Conservation (phyloP, 2,329 filamentous ascomycete species). For the Epichloe sp. region DNA sequence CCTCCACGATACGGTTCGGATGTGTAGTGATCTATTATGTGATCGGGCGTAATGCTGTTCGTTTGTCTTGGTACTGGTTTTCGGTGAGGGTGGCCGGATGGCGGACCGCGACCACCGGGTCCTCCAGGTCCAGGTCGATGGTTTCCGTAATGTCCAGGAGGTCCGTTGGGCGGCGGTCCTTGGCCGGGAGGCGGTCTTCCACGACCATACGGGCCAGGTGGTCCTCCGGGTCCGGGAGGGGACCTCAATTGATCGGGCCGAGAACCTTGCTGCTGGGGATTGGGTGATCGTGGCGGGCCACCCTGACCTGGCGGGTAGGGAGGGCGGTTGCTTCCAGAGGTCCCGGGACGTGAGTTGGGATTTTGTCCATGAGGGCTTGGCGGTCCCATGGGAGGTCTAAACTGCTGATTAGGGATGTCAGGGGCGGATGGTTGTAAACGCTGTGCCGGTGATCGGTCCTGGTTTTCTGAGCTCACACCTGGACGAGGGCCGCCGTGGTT, state of each 20-base stretch:
- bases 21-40: slow-evolving; percentile 27
- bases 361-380: slow-evolving; percentile 20
- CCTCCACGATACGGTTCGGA: slow-evolving; percentile 14
- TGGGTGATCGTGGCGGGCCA: slow-evolving; percentile 14
- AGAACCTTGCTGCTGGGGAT: slow-evolving; percentile 16
- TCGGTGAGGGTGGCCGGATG: slow-evolving; percentile 12
- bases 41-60: slow-evolving; percentile 21
- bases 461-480: slow-evolving; percentile 31
- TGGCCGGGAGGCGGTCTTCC: slow-evolving; percentile 10
- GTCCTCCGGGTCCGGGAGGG: slow-evolving; percentile 7
- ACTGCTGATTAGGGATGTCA: slow-evolving; percentile 26
- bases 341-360: slow-evolving; percentile 18
- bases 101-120: slow-evolving; percentile 12
- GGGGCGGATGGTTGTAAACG: slow-evolving; percentile 26
- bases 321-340: slow-evolving; percentile 19
- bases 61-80: slow-evolving; percentile 16
- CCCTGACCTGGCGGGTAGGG: slow-evolving; percentile 14
- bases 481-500: slow-evolving; percentile 41
- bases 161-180: slow-evolving; percentile 7
- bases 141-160: slow-evolving; percentile 8
- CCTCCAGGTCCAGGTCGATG: slow-evolving; percentile 16
- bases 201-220: slow-evolving; percentile 11
- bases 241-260: slow-evolving; percentile 12
- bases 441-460: slow-evolving; percentile 22
- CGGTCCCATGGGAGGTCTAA: slow-evolving; percentile 30